These are phyloP conservation scores for Dioscorea zingiberensis DNA, from an alignment of 106 monocot species.

Conservation along the genomic window DNA sequence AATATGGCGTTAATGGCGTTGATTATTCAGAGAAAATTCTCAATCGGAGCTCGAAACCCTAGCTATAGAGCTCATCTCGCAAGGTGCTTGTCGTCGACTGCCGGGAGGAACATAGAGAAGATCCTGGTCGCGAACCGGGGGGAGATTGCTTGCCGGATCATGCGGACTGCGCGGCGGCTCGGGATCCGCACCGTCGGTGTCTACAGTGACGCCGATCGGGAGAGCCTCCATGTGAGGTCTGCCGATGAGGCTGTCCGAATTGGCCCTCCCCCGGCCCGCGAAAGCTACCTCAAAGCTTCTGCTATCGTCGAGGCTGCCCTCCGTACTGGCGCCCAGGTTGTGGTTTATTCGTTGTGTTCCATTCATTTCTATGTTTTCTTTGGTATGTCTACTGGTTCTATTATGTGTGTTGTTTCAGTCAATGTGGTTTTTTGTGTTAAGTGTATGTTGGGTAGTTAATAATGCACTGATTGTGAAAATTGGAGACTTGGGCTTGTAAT, in stretches of 20 bases:
- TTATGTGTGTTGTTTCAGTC: too few species aligned
- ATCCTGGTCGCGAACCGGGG: constrained; percentile 95
- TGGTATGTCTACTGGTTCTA: background rate
- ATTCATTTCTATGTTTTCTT: background rate
- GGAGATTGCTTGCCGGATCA: constrained; percentile 92
- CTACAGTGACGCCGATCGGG: constrained; percentile 84
- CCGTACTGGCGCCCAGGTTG: constrained; percentile 83
- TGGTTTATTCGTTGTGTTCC: background rate
- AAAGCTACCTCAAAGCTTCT: constrained; percentile 74
- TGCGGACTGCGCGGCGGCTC: constrained; percentile 67
- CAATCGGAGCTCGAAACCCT: constrained; percentile 3
- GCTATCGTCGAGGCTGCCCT: constrained; percentile 76
- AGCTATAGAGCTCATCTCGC: too few species aligned
- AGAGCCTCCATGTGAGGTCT: constrained; percentile 52
- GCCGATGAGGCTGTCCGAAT: constrained; percentile 89
- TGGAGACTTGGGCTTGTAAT: background rate
- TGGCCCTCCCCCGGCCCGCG: constrained; percentile 75
- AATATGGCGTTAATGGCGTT: constrained; percentile 33
- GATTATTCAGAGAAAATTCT: constrained; percentile 17
- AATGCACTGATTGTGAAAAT: background rate
- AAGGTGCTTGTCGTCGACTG: background rate
- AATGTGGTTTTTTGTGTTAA: too few species aligned
- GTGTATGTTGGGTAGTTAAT: background rate
- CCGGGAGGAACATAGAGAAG: constrained; percentile 57
- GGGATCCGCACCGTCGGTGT: constrained; percentile 95